Base-by-base conservation (phyloP, 176 grass and related monocot species). In the Triticum turgidum region DNA sequence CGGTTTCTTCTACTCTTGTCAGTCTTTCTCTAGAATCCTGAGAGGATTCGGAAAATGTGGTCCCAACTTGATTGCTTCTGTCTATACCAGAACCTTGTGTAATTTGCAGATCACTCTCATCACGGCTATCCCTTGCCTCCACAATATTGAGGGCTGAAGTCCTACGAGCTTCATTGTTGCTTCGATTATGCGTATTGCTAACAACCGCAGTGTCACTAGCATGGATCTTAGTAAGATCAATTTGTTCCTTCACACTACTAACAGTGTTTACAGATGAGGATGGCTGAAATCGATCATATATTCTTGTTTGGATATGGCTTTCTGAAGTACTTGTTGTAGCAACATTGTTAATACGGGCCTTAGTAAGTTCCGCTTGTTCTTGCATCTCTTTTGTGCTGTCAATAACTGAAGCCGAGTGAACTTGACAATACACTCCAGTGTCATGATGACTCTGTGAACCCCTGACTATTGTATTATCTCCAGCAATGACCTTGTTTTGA, bases 401-500 rank as follows among this genome's bases (percentile, higher is more conserved):
- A 76, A 71, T 56, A 76, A 69, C 85, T 82, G 86, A 67, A 42
- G 24, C 78, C 5, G 76, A 88, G 39, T 80, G n/a, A 69, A 51
- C 77, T 17, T 29, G 61, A 80, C n/a, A 77, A 80, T 80, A 70
- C 61, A 81, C 1, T 80, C 58, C 69, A 87, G 76, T 67, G 59
- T 87, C 81, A 7, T 56, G 38, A 82, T 79, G 13, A 67, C 80
- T 81, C 15, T 71, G 45, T 79, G 80, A 84, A 59, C 20, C 83
- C 41, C 61, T 89, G 64, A 79, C 3, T 42, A 68, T 85, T 15
- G 61, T 29, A 66, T 9, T 84, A 69, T 78, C 83, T 29, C 58
- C 79, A 91, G 61, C 42, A 74, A n/a, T 64, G 64, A 89, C 54
- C 33, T 76, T 91, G 56, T 89, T 85, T 68, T 80, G 59, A 56